Evolutionary conservation across 2,329 filamentous ascomycete species (phyloP).

Genomic region (Xylaria sp.): DNA sequence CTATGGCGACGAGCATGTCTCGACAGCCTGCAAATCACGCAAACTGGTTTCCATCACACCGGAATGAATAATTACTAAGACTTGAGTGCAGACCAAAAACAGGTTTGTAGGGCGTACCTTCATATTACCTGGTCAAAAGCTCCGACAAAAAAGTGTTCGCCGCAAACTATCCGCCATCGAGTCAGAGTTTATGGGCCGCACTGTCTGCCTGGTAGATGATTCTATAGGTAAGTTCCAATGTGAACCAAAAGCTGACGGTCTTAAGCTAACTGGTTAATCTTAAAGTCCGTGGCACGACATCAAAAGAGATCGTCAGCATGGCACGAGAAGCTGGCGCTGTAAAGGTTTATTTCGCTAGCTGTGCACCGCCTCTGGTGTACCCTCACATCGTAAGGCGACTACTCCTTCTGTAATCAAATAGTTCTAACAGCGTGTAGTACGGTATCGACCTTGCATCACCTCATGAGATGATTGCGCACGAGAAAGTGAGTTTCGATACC

Average conservation of each 20-base stretch:
- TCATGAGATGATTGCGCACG: constrained; percentile 76
- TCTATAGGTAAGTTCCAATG: constrained; percentile 65
- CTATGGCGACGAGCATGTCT: neutral
- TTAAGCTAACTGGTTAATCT: constrained; percentile 12
- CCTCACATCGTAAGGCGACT: constrained; percentile 79
- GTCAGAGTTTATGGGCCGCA: constrained; percentile 83
- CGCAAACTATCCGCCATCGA: constrained; percentile 90
- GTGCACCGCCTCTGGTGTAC: constrained; percentile 83
- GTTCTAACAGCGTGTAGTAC: constrained; percentile 38
- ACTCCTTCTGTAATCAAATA: neutral
- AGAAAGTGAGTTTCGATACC: constrained; percentile 63
- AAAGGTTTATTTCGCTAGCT: constrained; percentile 85
- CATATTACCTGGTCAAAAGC: constrained; percentile 77
- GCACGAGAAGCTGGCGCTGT: constrained; percentile 83
- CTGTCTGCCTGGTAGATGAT: constrained; percentile 88
- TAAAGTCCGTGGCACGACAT: constrained; percentile 82
- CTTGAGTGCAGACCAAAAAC: constrained; percentile 19
- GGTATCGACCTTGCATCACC: constrained; percentile 77
- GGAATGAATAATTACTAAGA: neutral
- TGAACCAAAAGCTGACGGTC: too few species aligned
- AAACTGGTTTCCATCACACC: neutral
- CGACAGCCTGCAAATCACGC: neutral
- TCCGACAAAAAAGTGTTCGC: constrained; percentile 85
- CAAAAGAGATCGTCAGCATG: constrained; percentile 83
- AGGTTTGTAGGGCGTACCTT: constrained; percentile 67